Conservation (phyloP, 1,284 basidiomycete species). For the Phellinidium pouzarii region DNA sequence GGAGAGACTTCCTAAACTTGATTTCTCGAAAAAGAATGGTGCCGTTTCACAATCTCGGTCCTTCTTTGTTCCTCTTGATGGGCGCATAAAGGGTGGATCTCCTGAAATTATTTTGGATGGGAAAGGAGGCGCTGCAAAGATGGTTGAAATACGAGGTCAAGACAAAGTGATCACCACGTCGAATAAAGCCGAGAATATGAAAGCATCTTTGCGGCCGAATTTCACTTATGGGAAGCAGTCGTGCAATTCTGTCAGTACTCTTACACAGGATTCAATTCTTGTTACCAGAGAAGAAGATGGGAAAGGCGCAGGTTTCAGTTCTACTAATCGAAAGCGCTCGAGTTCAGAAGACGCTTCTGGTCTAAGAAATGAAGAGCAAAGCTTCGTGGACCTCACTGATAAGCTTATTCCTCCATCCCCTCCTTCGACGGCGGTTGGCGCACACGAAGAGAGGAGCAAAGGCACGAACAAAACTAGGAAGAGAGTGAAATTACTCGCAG, state of each 20-base stretch:
- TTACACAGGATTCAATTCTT: not conserved
- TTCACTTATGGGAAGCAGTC: not conserved
- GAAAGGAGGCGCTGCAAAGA: not conserved
- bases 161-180: no score
- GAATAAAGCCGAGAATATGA: no score
- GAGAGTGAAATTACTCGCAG: conserved; percentile 29
- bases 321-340: conserved; percentile 1
- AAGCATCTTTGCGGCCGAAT: no score
- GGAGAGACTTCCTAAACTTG: conserved; percentile 22
- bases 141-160: not conserved
- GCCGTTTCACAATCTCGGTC: not conserved
- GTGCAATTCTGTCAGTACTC: not conserved
- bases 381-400: not conserved
- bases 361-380: not conserved
- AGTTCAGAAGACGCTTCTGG: conserved; percentile 7
- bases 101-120: not conserved
- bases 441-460: conserved; percentile 31
- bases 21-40: conserved; percentile 21
- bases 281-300: not conserved
- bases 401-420: conserved; percentile 57
- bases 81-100: not conserved
- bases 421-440: conserved; percentile 29
- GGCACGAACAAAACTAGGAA: conserved; percentile 31
- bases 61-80: not conserved
- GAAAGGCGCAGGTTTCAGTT: not conserved